Conservation (phyloP, 2,329 filamentous ascomycete genomes). For the Botrytis byssoidea region DNA sequence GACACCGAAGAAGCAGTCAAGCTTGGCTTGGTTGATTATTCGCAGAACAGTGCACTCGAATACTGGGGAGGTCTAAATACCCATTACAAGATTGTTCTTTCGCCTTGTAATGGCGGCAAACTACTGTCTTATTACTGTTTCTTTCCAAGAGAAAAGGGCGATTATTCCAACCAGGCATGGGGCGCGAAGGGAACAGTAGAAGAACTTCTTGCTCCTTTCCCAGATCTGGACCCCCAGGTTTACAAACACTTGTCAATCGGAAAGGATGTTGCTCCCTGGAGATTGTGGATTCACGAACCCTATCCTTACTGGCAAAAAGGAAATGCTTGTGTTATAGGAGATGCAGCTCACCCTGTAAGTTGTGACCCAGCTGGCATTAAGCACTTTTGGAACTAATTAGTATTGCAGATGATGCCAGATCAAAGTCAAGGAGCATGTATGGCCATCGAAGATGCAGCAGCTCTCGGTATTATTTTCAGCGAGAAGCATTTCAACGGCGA, state of each 20-base stretch:
- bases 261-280: conserved; percentile 63
- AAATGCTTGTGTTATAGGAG: conserved; percentile 58
- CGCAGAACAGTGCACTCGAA: conserved; percentile 58
- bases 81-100: conserved; percentile 69
- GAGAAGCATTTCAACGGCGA: conserved; percentile 46
- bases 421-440: conserved; percentile 58
- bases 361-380: neutral
- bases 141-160: conserved; percentile 58
- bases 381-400: neutral
- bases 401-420: conserved; percentile 58
- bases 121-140: conserved; percentile 70
- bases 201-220: conserved; percentile 59
- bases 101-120: conserved; percentile 64
- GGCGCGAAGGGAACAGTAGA: conserved; percentile 53
- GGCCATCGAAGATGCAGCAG: conserved; percentile 45
- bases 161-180: conserved; percentile 61
- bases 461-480: conserved; percentile 41
- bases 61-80: conserved; percentile 68
- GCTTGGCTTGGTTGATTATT: conserved; percentile 62
- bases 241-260: conserved; percentile 57
- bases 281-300: conserved; percentile 62
- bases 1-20: conserved; percentile 57
- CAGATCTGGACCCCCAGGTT: conserved; percentile 58
- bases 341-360: conserved; percentile 58
- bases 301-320: conserved; percentile 57